Base-by-base conservation (phyloP, 2,329 filamentous ascomycete species). In the Aspergillus pseudotamarii region DNA sequence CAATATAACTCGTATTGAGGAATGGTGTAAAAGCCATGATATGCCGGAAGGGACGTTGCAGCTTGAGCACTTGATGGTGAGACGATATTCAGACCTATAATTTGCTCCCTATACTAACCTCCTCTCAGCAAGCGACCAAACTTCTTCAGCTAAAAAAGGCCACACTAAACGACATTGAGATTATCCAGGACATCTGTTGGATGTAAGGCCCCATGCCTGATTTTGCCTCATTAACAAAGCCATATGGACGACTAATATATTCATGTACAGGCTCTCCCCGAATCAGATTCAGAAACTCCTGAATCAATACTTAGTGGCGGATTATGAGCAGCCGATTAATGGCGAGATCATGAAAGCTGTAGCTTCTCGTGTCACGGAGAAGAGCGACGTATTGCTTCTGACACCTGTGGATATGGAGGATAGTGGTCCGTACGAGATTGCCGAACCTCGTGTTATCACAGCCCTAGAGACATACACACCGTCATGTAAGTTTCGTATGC, bases 291-390 rank as follows among this genome's bases (percentile, higher is more conserved):
- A 99, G 80, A 99, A 99, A 83, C 87, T 99, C 38, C 85, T 99
- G 69, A 99, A 99, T 81, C 95, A 99, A 80, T 99, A 99, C 77
- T 87, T 99, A 56, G 94, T 99, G 62, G 95, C 95, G 64, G 95
- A 99, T 80, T 99, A 99, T 79, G 95, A 99, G 81, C 95, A 98
- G 81, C 95, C 95, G 43, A 99, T 99, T 80, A 98, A 99, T 74
- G 95, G 94, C 76, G 95, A 99, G 79, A 99, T 99, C 76, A 99
- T 99, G 95, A 99, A 99, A 83, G 95, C 95, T 9, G 96, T 99
- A 59, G 95, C 96, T 9, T 97, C 93, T 45, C 88, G 94, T 59
- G 95, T 99, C 54, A 98, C 94, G 1, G 95, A 99, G 82, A 99
- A 99, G 89, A 96, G 93, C 73, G 95, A 98, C 72, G 94, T 98